Base-by-base conservation (phyloP, 768 basidiomycete genomes). In the Multifurca ochricompacta region DNA sequence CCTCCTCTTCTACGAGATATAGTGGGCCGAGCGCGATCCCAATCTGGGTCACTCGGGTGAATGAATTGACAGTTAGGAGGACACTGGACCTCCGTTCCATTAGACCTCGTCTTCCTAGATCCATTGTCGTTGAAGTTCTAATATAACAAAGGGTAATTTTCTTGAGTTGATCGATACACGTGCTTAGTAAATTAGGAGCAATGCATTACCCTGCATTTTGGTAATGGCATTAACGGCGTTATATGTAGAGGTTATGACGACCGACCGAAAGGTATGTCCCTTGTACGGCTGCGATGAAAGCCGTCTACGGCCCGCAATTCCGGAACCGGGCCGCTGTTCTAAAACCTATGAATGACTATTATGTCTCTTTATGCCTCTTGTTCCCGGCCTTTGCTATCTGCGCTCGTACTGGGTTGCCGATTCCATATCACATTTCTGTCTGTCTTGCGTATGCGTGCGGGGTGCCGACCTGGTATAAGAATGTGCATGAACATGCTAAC, bases 101-200 rank as follows among this genome's bases (percentile, higher is more conserved):
- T 47, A 8, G 43, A 0, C 42, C n/a, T 23, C 27, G 16, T 25
- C 40, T 52, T 57, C 16, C 56, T 44, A 23, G 50, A 41, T 28
- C 56, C 56, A 31, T 52, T 41, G 0, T 41, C 31, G 9, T 57
- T 30, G 14, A 57, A 57, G 51, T 57, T 57, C 56, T 57, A 23
- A 14, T n/a, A 18, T 6, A 8, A n/a, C n/a, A n/a, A n/a, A 6
- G 19, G 4, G 10, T 6, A 18, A 43, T 32, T 32, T 27, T 16
- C 32, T 27, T 41, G 45, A 9, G 45, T 47, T 21, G 47, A 19
- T 6, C n/a, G n/a, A 34, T 13, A 19, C 23, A 47, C n/a, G 9
- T 16, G 10, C 19, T n/a, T 14, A 11, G 30, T 4, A 16, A 8
- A 16, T 19, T 39, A 25, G 7, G 21, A 11, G 28, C 4, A 5